Conservation (phyloP, 345 rosid species). For the Eucalyptus melliodora region DNA sequence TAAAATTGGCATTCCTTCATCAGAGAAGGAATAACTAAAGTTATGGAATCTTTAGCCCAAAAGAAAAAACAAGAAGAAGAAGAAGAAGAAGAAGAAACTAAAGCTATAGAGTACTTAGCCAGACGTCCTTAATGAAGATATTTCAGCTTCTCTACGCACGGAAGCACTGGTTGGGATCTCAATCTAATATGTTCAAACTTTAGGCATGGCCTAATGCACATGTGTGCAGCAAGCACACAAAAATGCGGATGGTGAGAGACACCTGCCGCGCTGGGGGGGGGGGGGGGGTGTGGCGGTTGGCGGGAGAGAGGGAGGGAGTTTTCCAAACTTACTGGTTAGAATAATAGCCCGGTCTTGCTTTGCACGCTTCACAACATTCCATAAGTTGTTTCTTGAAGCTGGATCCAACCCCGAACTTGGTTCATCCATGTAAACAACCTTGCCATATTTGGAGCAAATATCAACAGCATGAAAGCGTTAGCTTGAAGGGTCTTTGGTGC, state of each 20-base stretch:
- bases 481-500: background rate
- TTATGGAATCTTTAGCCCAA: background rate
- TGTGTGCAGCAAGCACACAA: background rate
- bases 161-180: background rate
- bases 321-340: slow-evolving; percentile 47
- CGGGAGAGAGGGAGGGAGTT: background rate
- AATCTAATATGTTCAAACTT: background rate
- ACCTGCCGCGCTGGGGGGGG: background rate
- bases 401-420: slow-evolving; percentile 98
- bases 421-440: slow-evolving; percentile 99
- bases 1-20: background rate
- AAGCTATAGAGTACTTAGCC: background rate
- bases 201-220: background rate
- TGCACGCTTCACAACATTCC: slow-evolving; percentile 83
- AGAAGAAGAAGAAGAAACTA: background rate
- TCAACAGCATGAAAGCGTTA: background rate
- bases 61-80: background rate
- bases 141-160: background rate
- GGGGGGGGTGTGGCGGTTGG: background rate
- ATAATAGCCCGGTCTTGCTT: slow-evolving; percentile 76
- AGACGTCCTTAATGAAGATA: background rate
- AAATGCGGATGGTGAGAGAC: background rate
- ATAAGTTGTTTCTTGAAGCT: slow-evolving; percentile 79
- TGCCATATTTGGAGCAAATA: background rate
- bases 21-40: background rate